Evolutionary conservation across 2,329 filamentous ascomycete species (phyloP).

Genomic region (Fusarium incarnatum): DNA sequence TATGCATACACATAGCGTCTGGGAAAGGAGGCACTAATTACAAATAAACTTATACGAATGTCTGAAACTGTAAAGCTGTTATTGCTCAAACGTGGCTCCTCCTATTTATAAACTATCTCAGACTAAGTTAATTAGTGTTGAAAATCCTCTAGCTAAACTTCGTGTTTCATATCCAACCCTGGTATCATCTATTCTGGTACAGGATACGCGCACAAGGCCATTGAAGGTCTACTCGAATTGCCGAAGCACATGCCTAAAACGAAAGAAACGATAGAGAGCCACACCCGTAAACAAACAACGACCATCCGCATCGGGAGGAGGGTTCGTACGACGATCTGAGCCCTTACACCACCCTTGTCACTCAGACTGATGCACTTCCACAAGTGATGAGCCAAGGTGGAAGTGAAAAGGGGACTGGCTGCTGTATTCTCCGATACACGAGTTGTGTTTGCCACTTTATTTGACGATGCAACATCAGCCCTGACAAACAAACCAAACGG

Average conservation of each 20-base stretch:
- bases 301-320: neutral
- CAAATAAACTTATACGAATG: neutral
- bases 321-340: constrained; percentile 13
- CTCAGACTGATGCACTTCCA: neutral
- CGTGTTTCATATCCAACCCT: constrained; percentile 32
- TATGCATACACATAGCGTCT: neutral
- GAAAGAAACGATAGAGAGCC: constrained; percentile 14
- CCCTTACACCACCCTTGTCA: neutral
- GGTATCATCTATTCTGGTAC: constrained; percentile 9
- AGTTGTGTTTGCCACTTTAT: constrained; percentile 25
- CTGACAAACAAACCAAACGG: constrained; percentile 14
- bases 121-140: constrained; percentile 16
- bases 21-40: neutral
- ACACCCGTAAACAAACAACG: constrained; percentile 30
- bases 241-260: constrained; percentile 21
- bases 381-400: neutral
- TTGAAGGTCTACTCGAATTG: constrained; percentile 26
- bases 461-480: constrained; percentile 20
- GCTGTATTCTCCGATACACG: constrained; percentile 31
- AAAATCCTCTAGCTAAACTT: constrained; percentile 16
- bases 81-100: neutral
- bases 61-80: neutral
- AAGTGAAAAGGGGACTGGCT: neutral
- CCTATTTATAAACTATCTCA: constrained; percentile 31
- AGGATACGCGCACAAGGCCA: constrained; percentile 23